phyloP scores from a whole-genome alignment of 306 rosid genomes.

The Prunus campanulata region DNA sequence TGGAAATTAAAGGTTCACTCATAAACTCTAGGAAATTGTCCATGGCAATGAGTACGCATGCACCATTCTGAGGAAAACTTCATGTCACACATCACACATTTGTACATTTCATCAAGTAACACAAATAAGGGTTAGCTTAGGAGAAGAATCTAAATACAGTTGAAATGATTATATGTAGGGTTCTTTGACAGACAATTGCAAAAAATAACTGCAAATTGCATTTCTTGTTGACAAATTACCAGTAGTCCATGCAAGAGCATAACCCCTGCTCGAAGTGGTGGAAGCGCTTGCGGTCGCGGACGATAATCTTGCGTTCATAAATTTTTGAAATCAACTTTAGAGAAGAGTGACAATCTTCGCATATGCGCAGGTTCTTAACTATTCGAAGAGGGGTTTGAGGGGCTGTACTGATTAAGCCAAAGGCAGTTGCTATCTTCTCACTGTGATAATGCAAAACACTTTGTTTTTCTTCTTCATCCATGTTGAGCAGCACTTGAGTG shows the following conservation, averaged over 20 bases:
- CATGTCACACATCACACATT: background rate
- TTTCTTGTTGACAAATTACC: slow-evolving; percentile 41
- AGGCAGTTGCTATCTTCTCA: slow-evolving; percentile 86
- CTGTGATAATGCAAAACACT: slow-evolving; percentile 57
- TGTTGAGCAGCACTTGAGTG: slow-evolving; percentile 60
- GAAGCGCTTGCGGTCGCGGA: slow-evolving; percentile 71
- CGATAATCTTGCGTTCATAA: slow-evolving; percentile 52
- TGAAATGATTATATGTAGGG: background rate
- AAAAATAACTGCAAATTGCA: background rate
- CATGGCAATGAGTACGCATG: slow-evolving; percentile 5
- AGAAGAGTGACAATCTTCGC: slow-evolving; percentile 80
- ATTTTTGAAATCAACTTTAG: slow-evolving; percentile 58
- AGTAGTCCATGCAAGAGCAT: slow-evolving; percentile 84
- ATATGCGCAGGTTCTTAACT: slow-evolving; percentile 63
- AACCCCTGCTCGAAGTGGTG: slow-evolving; percentile 73
- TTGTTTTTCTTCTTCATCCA: slow-evolving; percentile 56
- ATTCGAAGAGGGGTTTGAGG: slow-evolving; percentile 48
- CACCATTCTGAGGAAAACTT: background rate
- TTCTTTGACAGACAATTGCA: background rate
- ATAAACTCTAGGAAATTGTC: background rate
- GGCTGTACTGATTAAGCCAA: slow-evolving; percentile 64
- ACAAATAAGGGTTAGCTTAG: background rate
- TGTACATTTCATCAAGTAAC: background rate
- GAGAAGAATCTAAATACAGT: background rate
- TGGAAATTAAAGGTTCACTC: background rate